Percentiles rank a stretch among this genome's conserved stretches.
Evolutionary conservation across 2,329 filamentous ascomycete species (phyloP).

Genomic region (Calonectria pauciramosa): DNA sequence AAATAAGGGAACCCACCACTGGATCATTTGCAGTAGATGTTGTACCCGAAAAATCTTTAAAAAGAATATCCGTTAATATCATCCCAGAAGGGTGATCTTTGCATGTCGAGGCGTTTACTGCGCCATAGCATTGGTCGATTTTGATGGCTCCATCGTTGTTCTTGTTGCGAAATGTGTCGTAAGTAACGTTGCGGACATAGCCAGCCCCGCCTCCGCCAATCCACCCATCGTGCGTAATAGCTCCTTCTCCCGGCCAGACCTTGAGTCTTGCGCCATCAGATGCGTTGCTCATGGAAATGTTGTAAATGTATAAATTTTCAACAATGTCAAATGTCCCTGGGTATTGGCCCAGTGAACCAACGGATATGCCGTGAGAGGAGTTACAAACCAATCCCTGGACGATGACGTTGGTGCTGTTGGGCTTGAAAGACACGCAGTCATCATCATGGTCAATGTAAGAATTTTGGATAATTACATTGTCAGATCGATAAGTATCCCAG

Average conservation of each 20-base stretch:
- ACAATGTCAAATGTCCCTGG: conserved; percentile 73
- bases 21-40: conserved; percentile 39
- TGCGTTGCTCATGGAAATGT: conserved; percentile 69
- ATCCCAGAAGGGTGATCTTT: conserved; percentile 4
- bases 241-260: conserved; percentile 71
- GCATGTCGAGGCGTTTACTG: background rate
- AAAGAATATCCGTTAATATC: conserved; percentile 39
- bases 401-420: conserved; percentile 76
- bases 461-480: conserved; percentile 75
- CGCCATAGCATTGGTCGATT: conserved; percentile 38
- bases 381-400: conserved; percentile 77
- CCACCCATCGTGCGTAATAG: conserved; percentile 58
- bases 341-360: conserved; percentile 80
- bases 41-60: conserved; percentile 44
- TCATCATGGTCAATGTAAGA: conserved; percentile 61
- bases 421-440: conserved; percentile 81
- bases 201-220: conserved; percentile 67
- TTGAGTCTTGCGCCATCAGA: conserved; percentile 78
- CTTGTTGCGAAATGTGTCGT: conserved; percentile 69
- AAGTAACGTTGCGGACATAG: conserved; percentile 75
- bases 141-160: conserved; percentile 65
- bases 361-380: conserved; percentile 78
- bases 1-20: conserved; percentile 39
- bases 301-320: conserved; percentile 74
- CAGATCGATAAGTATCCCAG: conserved; percentile 74